Percentiles rank a stretch among this genome's conserved stretches.
Conservation (phyloP, 2,329 filamentous ascomycete genomes). For the Colletotrichum godetiae region DNA sequence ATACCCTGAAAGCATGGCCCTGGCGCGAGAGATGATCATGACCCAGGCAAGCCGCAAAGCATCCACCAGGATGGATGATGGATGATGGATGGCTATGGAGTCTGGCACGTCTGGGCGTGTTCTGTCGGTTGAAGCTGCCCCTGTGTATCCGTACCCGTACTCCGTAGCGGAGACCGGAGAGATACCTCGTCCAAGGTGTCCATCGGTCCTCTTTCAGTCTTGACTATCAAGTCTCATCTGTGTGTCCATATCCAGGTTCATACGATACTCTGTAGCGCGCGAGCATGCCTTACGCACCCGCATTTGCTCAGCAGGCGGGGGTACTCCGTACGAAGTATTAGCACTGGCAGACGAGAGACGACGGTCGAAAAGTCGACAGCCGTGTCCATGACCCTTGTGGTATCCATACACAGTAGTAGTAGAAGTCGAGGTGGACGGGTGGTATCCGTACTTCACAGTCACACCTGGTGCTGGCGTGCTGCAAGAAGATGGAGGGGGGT, state of each 20-base stretch:
- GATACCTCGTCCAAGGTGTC: not conserved
- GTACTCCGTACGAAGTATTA: not conserved
- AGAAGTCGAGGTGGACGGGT: not conserved
- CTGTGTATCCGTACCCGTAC: not conserved
- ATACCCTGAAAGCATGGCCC: not conserved
- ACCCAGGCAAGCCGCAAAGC: not conserved
- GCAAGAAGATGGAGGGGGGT: slow-evolving; percentile 2
- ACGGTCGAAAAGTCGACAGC: not conserved
- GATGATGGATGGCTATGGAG: not conserved
- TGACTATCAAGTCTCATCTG: not conserved
- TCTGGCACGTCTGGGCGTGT: not conserved
- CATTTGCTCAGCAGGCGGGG: not conserved
- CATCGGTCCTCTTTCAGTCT: not conserved
- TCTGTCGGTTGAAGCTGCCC: not conserved
- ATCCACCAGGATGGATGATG: not conserved
- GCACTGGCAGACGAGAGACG: not conserved
- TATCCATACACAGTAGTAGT: not conserved
- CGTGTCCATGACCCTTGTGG: not conserved
- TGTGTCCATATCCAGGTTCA: not conserved
- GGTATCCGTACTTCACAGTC: not conserved
- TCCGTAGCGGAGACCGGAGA: not conserved
- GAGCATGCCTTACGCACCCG: not conserved
- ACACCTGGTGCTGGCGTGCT: not conserved
- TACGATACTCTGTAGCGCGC: not conserved
- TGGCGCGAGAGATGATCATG: not conserved